Evolutionary conservation across 768 basidiomycete genomes (phyloP), one percentile per base, ranked within the genome.

Genomic region (Dendrothele bispora): DNA sequence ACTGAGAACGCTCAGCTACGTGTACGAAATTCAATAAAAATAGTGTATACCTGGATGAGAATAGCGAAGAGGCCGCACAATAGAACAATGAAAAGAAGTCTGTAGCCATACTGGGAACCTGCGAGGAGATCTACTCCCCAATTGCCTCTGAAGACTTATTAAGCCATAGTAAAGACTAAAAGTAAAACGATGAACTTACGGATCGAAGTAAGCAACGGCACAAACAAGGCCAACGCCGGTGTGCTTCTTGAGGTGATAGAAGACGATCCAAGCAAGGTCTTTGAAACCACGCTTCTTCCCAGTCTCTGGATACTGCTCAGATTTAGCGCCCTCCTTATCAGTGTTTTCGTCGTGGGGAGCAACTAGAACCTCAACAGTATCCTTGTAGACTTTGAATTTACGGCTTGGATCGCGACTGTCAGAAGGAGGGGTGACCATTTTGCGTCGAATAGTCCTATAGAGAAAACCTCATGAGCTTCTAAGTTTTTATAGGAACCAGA

Each of bases 91-190:
- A 95, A 95, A 25, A 98, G 77, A 12, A 95, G 74, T 50, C 79
- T 80, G 66, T 95, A 97, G 1, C 95, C 93, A 61, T 78, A 95
- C 47, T 83, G 64, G 17, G 88, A 87, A 8, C 92, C 92, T 1
- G 92, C 92, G 65, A 90, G 86, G 7, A 95, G 70, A 68, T 94
- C 92, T 14, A 93, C 91, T 15, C 86, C 82, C 92, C 91, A 93
- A 59, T 94, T 95, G 24, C 91, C 89, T 17, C 85, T 86, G 40
- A 14, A 22, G 36, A 28, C 28, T 27, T 12, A 21, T 26, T 27
- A 42, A 28, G 5, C 37, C 38, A 26, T 22, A 32, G 27, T 46
- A 18, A 42, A 7, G 26, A n/a, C 27, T 15, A 8, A 22, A 20
- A 43, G 24, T n/a, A 6, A n/a, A 4, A 25, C 1, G 0, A 37